Conservation (phyloP, 208 protist species). For the Trypanosoma mega region DNA sequence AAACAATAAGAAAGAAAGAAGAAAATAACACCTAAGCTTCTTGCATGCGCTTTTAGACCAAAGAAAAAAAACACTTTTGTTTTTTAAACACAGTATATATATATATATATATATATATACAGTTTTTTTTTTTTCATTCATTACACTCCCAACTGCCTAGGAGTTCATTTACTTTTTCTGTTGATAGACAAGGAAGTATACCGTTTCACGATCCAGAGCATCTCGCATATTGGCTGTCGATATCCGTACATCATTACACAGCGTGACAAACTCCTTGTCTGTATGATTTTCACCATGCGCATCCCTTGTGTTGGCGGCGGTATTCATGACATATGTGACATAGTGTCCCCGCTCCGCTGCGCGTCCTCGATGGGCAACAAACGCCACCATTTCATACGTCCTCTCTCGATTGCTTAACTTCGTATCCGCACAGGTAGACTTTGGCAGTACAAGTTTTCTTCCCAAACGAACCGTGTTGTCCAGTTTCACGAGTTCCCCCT, state of each 20-base stretch:
- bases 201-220: conserved; percentile 46
- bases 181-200: conserved; percentile 84
- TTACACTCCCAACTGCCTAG: too few species aligned
- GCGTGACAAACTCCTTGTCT: conserved; percentile 24
- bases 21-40: too few species aligned
- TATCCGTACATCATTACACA: conserved; percentile 79
- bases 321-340: conserved; percentile 57
- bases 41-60: too few species aligned
- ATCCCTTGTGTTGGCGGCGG: background rate
- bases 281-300: background rate
- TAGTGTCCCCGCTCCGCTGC: conserved; percentile 68
- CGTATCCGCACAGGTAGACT: conserved; percentile 45
- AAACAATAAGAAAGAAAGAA: too few species aligned
- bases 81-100: too few species aligned
- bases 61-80: too few species aligned
- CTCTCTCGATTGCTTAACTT: conserved; percentile 36
- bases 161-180: conserved; percentile 9
- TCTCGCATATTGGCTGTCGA: conserved; percentile 13
- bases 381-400: conserved; percentile 62
- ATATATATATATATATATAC: too few species aligned
- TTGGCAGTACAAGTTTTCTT: conserved; percentile 54
- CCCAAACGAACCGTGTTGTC: conserved; percentile 69
- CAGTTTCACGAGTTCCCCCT: conserved; percentile 83
- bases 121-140: too few species aligned
- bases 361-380: conserved; percentile 66